These are phyloP conservation scores for Mortierella sp. DNA, from an alignment of 371 early-diverging fungal species.

Conservation along the genomic window DNA sequence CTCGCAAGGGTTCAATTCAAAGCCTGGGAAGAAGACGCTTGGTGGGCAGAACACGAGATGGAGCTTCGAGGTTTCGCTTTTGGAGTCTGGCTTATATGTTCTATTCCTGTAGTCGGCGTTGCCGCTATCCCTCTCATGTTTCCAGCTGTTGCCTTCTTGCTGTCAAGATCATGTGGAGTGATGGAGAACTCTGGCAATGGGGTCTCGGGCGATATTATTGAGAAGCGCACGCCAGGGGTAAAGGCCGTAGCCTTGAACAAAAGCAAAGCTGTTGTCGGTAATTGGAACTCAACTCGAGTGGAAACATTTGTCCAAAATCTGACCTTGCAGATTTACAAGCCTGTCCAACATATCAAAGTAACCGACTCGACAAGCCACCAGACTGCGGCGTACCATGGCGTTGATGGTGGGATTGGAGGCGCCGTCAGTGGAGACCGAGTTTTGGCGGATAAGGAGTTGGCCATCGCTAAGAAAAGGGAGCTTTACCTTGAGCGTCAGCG, in stretches of 20 bases:
- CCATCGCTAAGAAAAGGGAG: not conserved
- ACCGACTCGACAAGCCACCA: not conserved
- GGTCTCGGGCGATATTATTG: constrained; percentile 28
- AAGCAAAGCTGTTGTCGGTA: constrained; percentile 16
- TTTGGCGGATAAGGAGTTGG: constrained; percentile 4
- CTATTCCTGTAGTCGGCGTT: constrained; percentile 33
- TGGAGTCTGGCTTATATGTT: constrained; percentile 35
- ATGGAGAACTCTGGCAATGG: constrained; percentile 43
- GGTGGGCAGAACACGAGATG: constrained; percentile 32
- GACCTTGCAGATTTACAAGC: not conserved
- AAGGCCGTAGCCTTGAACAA: constrained; percentile 35
- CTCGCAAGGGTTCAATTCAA: constrained; percentile 43
- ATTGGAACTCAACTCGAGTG: constrained; percentile 30
- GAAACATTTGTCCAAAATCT: constrained; percentile 20
- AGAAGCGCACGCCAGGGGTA: constrained; percentile 25
- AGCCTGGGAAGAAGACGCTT: constrained; percentile 40
- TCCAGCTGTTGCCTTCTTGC: constrained; percentile 28
- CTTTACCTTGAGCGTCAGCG: not conserved
- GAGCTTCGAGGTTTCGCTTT: constrained; percentile 44
- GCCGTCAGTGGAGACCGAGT: constrained; percentile 18
- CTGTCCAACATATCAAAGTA: constrained; percentile 2
- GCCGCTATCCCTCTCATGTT: constrained; percentile 33
- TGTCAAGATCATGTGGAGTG: constrained; percentile 45
- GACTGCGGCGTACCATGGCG: not conserved
- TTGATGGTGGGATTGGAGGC: constrained; percentile 11